phyloP scores from a whole-genome alignment of 495 filamentous ascomycete species.

The Aspergillus hancockii region DNA sequence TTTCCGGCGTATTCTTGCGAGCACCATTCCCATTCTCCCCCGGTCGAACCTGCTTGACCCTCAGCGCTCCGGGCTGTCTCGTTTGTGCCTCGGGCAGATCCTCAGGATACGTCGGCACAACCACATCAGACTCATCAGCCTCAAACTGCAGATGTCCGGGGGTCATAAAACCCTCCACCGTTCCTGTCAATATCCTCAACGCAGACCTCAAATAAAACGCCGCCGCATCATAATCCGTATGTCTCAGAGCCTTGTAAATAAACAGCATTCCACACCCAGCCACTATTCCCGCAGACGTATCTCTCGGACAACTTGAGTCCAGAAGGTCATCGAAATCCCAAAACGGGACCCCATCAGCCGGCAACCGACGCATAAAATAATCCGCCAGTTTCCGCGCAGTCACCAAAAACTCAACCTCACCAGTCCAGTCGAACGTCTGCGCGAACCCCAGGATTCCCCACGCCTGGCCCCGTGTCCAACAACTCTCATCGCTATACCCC shows the following conservation, averaged over 20 bases:
- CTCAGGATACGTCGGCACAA: constrained; percentile 9
- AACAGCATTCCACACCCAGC: constrained; percentile 44
- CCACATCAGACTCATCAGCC: neutral
- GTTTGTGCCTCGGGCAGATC: neutral
- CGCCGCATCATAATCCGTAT: neutral
- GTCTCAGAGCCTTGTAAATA: constrained; percentile 30
- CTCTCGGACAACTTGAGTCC: constrained; percentile 24
- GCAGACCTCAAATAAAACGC: constrained; percentile 30
- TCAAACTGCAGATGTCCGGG: constrained; percentile 13
- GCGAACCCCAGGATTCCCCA: constrained; percentile 49
- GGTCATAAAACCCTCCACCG: constrained; percentile 23
- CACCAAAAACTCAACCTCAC: constrained; percentile 32
- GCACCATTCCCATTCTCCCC: neutral
- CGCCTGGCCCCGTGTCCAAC: constrained; percentile 47
- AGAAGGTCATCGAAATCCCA: constrained; percentile 47
- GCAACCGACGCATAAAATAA: constrained; percentile 38
- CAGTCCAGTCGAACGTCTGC: constrained; percentile 45
- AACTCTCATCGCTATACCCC: constrained; percentile 39
- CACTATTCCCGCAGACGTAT: constrained; percentile 45
- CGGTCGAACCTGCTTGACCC: neutral
- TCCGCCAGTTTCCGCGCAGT: constrained; percentile 34
- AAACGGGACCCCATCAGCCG: constrained; percentile 34
- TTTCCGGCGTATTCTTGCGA: constrained; percentile 10
- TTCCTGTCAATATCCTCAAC: constrained; percentile 35
- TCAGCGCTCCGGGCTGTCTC: constrained; percentile 4